Evolutionary conservation across 2,329 filamentous ascomycete species (phyloP).

Genomic region (Uncinocarpus reesii): DNA sequence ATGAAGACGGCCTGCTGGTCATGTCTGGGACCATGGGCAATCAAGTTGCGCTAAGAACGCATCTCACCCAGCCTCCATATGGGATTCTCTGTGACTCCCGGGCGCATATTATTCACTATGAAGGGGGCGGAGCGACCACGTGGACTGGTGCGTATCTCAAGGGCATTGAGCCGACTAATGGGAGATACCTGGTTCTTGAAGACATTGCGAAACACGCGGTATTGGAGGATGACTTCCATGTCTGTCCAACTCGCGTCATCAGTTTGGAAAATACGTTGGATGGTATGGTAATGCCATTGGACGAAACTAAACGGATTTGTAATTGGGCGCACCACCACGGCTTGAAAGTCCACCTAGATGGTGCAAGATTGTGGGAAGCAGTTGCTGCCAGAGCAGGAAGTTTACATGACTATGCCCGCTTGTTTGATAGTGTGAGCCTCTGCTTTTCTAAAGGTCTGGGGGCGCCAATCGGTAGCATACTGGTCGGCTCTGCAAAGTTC

Average conservation of each 20-base stretch:
- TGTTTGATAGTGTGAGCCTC: slow-evolving; percentile 64
- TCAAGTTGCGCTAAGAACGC: slow-evolving; percentile 68
- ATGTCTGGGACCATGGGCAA: slow-evolving; percentile 93
- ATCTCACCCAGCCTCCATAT: slow-evolving; percentile 70
- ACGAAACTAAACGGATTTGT: slow-evolving; percentile 58
- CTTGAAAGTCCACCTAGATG: slow-evolving; percentile 66
- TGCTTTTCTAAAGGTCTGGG: slow-evolving; percentile 78
- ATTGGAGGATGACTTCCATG: slow-evolving; percentile 60
- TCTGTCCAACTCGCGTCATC: slow-evolving; percentile 70
- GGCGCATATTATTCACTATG: slow-evolving; percentile 60
- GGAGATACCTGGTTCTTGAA: slow-evolving; percentile 61
- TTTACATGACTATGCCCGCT: slow-evolving; percentile 54
- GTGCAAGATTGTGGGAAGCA: slow-evolving; percentile 73
- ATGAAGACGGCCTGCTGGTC: slow-evolving; percentile 69
- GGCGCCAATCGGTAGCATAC: slow-evolving; percentile 66
- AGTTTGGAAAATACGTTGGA: slow-evolving; percentile 77
- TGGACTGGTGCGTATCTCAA: slow-evolving; percentile 62
- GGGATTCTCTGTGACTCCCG: slow-evolving; percentile 68
- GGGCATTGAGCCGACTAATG: slow-evolving; percentile 58
- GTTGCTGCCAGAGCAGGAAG: slow-evolving; percentile 58
- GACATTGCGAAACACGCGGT: slow-evolving; percentile 60
- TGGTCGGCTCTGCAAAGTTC: slow-evolving; percentile 51
- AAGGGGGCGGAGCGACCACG: slow-evolving; percentile 57
- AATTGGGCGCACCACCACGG: slow-evolving; percentile 55
- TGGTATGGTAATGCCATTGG: slow-evolving; percentile 66